These are phyloP conservation scores for Boletus sp. DNA, from an alignment of 768 basidiomycete species.

Conservation along the genomic window DNA sequence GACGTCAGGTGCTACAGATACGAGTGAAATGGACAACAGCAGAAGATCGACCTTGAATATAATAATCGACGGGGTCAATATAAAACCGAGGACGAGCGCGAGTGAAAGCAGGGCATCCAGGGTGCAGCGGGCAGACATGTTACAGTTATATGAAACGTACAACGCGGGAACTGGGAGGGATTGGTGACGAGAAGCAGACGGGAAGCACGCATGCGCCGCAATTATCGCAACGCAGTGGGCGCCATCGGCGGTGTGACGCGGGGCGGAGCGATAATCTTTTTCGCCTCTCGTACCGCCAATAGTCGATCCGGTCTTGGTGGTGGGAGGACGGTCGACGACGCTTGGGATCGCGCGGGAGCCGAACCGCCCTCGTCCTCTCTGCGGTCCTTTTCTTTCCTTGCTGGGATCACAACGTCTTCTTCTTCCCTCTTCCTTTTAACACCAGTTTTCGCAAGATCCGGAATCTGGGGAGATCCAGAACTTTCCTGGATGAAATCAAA, in stretches of 20 bases:
- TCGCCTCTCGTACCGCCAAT: conserved; percentile 13
- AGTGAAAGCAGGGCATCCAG: too few relatives aligned
- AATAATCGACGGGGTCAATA: too few relatives aligned
- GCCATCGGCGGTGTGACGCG: neutral
- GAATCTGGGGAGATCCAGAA: neutral
- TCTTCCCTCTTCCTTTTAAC: conserved; percentile 29
- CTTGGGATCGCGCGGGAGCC: neutral
- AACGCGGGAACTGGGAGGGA: too few relatives aligned
- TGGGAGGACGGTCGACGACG: neutral
- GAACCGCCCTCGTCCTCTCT: conserved; percentile 2
- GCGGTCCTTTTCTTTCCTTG: conserved; percentile 17
- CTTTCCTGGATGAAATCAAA: conserved; percentile 47
- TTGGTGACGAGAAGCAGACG: too few relatives aligned
- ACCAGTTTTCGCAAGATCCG: neutral
- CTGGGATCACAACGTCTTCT: conserved; percentile 2
- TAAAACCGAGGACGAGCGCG: too few relatives aligned
- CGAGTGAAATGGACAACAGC: too few relatives aligned
- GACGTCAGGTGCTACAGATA: too few relatives aligned
- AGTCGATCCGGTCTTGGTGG: conserved; percentile 24
- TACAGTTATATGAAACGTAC: too few relatives aligned
- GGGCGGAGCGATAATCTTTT: conserved; percentile 20
- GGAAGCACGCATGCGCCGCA: neutral
- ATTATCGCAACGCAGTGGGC: conserved; percentile 8
- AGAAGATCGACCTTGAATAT: too few relatives aligned
- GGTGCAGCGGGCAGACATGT: too few relatives aligned